Percentiles rank a stretch among this genome's conserved stretches.
Evolutionary conservation across 108 stramenopile genomes (phyloP).

Genomic region (Pseudonitzschia pungens): DNA sequence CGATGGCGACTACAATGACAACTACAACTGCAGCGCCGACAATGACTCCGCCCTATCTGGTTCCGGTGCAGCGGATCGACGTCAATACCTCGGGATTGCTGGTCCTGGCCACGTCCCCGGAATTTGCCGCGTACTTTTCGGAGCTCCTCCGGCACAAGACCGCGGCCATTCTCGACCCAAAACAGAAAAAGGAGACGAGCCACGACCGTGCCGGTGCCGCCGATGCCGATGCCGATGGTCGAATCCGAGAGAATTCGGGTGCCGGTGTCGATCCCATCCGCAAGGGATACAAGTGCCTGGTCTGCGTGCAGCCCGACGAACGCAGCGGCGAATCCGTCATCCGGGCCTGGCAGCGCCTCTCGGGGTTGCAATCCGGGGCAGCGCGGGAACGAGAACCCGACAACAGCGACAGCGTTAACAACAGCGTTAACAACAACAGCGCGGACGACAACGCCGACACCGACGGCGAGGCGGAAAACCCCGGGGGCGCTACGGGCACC

Average conservation of each 20-base stretch:
- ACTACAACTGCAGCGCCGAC: no score
- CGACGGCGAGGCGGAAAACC: constrained; percentile 1
- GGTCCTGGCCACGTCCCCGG: constrained; percentile 71
- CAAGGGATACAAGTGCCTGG: constrained; percentile 78
- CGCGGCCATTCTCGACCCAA: constrained; percentile 8
- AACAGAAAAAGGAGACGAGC: background rate
- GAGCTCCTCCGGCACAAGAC: constrained; percentile 70
- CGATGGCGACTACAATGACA: no score
- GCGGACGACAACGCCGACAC: constrained; percentile 10
- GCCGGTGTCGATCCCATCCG: constrained; percentile 32
- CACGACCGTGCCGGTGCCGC: background rate
- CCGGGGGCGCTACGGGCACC: no score
- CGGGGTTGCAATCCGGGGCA: constrained; percentile 38
- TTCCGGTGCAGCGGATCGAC: constrained; percentile 75
- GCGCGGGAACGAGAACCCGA: no score
- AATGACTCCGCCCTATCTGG: constrained; percentile 46
- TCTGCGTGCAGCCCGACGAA: constrained; percentile 44
- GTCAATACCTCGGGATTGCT: constrained; percentile 83
- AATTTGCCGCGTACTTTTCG: constrained; percentile 83
- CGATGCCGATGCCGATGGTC: background rate
- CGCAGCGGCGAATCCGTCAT: constrained; percentile 17
- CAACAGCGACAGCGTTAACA: no score
- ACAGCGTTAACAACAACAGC: no score
- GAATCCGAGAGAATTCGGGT: background rate
- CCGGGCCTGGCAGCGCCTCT: constrained; percentile 28